A percentile compares a stretch with the other conserved stretches of the same genome.
Evolutionary conservation across 768 basidiomycete genomes (phyloP).

Genomic region (Tulasnella sp.): DNA sequence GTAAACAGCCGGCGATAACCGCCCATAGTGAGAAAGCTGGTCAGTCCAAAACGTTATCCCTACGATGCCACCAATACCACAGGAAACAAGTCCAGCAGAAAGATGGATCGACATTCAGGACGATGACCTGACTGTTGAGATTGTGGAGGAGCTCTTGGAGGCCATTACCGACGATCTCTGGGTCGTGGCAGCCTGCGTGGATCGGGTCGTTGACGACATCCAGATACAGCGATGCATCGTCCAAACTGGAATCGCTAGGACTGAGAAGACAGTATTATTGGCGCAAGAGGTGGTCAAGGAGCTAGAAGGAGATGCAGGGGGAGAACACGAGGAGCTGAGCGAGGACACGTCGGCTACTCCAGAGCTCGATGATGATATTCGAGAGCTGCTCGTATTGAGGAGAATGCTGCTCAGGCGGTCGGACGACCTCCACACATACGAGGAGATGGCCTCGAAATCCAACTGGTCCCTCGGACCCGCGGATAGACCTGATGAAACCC

Average conservation of each 20-base stretch:
- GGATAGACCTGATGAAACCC: constrained; percentile 18
- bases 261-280: constrained; percentile 38
- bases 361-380: constrained; percentile 11
- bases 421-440: constrained; percentile 63
- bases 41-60: background rate
- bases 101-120: constrained; percentile 49
- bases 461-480: constrained; percentile 29
- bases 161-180: constrained; percentile 58
- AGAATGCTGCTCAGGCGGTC: constrained; percentile 53
- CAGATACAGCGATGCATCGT: constrained; percentile 48
- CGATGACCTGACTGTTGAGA: constrained; percentile 44
- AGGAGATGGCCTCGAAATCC: constrained; percentile 37
- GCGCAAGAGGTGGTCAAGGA: constrained; percentile 31
- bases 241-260: constrained; percentile 53
- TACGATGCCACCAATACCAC: background rate
- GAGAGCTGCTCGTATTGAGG: constrained; percentile 35
- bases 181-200: constrained; percentile 64
- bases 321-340: constrained; percentile 4
- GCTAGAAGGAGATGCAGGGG: constrained; percentile 23
- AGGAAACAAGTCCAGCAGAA: constrained; percentile 2
- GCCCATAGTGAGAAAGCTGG: background rate
- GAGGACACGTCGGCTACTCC: background rate
- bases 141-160: constrained; percentile 39
- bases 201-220: constrained; percentile 52
- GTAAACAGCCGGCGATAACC: no score